phyloP scores from a whole-genome alignment of 495 filamentous ascomycete species.

The Talaromyces liani region DNA sequence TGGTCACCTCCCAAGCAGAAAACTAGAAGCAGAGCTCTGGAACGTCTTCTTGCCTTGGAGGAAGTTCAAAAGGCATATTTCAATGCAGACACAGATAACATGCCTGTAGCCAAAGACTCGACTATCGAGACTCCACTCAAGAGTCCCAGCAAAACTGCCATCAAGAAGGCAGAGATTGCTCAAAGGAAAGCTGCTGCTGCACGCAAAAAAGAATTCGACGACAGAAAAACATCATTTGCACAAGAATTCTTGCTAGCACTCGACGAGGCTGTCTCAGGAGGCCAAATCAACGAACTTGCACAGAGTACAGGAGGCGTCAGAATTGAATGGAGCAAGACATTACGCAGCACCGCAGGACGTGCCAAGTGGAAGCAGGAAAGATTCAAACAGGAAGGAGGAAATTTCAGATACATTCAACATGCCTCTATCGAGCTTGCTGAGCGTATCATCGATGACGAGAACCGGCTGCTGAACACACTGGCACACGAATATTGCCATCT shows the following conservation, averaged over 20 bases:
- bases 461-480: conserved; percentile 75
- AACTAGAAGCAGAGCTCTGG: conserved; percentile 10
- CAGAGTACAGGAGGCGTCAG: conserved; percentile 66
- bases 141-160: conserved; percentile 33
- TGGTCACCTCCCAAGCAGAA: conserved; percentile 60
- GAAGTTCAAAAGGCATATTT: conserved; percentile 7
- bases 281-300: conserved; percentile 53
- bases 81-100: background rate
- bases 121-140: conserved; percentile 18
- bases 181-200: conserved; percentile 32
- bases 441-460: conserved; percentile 71
- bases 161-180: conserved; percentile 36
- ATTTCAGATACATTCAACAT: conserved; percentile 37
- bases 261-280: conserved; percentile 56
- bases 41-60: conserved; percentile 24
- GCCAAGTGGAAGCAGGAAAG: conserved; percentile 72
- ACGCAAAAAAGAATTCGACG: conserved; percentile 58
- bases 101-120: background rate
- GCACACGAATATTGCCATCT: conserved; percentile 97
- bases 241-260: conserved; percentile 63
- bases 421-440: conserved; percentile 82
- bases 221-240: conserved; percentile 58
- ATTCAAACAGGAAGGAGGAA: conserved; percentile 14
- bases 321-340: conserved; percentile 76
- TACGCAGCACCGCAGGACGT: conserved; percentile 80